Base-by-base conservation (phyloP, 2,329 filamentous ascomycete genomes). In the Microcyclospora tardicrescens region DNA sequence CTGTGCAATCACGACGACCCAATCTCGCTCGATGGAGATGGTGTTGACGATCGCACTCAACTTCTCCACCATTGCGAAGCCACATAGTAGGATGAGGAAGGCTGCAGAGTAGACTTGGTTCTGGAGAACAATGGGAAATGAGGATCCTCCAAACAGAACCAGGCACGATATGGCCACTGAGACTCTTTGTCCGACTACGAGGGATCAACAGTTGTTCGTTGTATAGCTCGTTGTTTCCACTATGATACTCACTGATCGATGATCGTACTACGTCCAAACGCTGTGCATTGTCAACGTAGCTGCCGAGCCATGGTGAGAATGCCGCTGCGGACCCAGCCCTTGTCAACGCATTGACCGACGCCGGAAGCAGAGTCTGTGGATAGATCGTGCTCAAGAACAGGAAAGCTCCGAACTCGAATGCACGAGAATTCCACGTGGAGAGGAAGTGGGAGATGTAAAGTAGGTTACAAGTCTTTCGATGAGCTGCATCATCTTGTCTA, bases 11-110 rank as follows among this genome's bases (percentile, higher is more conserved):
- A 75, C 66, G 3, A 75, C 63, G 30, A 65, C 60, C 80, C 81
- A 84, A 49, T 86, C 81, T 50, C 76, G 65, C 55, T 85, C 81
- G 0, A 86, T 69, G 0, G 81, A 66, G 1, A 85, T 72, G 0
- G 73, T 65, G 53, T 84, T 85, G 55, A 75, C 67, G 5, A 78
- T 67, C 1, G 76, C 68, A 11, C 66, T 68, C 8, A 84, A 57
- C 54, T 85, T 86, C 58, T 86, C 82, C 1, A 79, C 51, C 40
- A 79, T 81, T 1, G 78, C 77, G 33, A 84, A 59, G 0, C 73
- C 13, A 0, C 71, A 65, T n/a, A 63, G 53, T 2, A 53, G 24
- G 2, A 48, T 46, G 42, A 67, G 54, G 41, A 59, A 34, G 35
- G 44, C 15, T 16, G 43, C 35, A 2, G 42, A 41, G 16, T 33